Conservation (phyloP, 2,329 filamentous ascomycete genomes). For the Sporothrix protearum region DNA sequence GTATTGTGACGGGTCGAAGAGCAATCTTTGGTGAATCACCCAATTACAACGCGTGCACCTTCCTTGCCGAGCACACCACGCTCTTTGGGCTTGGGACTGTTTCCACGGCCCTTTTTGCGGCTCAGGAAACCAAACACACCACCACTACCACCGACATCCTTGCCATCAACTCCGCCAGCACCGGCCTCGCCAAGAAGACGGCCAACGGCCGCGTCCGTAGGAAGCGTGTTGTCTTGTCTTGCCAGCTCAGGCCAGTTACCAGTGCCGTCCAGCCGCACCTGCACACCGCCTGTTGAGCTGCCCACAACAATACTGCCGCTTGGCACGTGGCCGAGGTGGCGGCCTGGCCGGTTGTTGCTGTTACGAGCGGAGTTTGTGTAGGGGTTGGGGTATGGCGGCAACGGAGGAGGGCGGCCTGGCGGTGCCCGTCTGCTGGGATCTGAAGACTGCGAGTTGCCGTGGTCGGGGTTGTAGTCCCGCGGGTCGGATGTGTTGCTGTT, state of each 20-base stretch:
- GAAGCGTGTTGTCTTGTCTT: constrained; percentile 73
- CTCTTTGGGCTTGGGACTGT: constrained; percentile 92
- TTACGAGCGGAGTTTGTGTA: constrained; percentile 38
- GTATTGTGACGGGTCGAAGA: no score
- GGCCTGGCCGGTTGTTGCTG: constrained; percentile 20
- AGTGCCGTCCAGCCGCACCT: constrained; percentile 84
- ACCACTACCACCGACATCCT: constrained; percentile 54
- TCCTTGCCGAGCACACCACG: constrained; percentile 92
- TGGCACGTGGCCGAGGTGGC: constrained; percentile 39
- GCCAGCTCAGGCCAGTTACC: constrained; percentile 84
- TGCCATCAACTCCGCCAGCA: constrained; percentile 43
- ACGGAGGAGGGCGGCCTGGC: constrained; percentile 37
- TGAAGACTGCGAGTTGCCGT: constrained; percentile 20
- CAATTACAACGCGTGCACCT: constrained; percentile 79
- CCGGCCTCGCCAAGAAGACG: constrained; percentile 48
- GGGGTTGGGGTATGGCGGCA: constrained; percentile 48
- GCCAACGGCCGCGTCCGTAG: constrained; percentile 59
- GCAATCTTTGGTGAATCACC: constrained; percentile 41
- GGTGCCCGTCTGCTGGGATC: constrained; percentile 31
- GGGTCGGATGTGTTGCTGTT: background rate
- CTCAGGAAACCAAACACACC: constrained; percentile 89
- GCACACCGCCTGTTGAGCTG: constrained; percentile 77
- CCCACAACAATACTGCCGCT: constrained; percentile 66
- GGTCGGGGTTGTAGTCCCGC: constrained; percentile 2
- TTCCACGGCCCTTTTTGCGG: constrained; percentile 82